These are phyloP conservation scores for Volvox africanus DNA, from an alignment of 139 green algal genomes.

Conservation along the genomic window DNA sequence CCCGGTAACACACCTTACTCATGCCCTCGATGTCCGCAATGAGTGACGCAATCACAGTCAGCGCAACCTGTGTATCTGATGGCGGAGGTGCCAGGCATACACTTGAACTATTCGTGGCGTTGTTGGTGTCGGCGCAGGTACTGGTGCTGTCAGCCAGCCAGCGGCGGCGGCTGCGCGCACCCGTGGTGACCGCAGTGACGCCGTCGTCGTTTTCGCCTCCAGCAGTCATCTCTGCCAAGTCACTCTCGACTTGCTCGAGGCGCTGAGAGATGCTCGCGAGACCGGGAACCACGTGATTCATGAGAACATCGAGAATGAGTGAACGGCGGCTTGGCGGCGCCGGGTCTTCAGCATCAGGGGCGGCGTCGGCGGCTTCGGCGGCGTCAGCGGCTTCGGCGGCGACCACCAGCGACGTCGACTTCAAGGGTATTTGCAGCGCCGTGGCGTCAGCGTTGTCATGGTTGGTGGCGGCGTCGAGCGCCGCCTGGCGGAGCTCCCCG, in stretches of 20 bases:
- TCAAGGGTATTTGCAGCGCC: background rate
- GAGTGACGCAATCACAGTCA: conserved; percentile 22
- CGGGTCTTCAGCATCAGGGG: background rate
- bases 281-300: background rate
- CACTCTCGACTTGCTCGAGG: background rate
- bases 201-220: background rate
- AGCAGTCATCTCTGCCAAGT: background rate
- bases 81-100: background rate
- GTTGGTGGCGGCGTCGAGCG: background rate
- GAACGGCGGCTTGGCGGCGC: background rate
- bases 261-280: background rate
- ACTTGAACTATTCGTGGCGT: background rate
- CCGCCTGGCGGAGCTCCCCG: background rate
- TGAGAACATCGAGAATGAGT: background rate
- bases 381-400: background rate
- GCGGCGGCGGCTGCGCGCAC: background rate
- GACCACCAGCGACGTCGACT: background rate
- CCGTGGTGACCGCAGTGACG: background rate
- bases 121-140: conserved; percentile 13
- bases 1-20: background rate
- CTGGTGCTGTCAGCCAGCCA: background rate
- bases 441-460: background rate
- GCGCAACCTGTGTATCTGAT: background rate
- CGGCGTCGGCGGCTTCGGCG: background rate
- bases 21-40: background rate